Base-by-base conservation (phyloP, 352 stramenopile species). In the Globisporangium irregulare region DNA sequence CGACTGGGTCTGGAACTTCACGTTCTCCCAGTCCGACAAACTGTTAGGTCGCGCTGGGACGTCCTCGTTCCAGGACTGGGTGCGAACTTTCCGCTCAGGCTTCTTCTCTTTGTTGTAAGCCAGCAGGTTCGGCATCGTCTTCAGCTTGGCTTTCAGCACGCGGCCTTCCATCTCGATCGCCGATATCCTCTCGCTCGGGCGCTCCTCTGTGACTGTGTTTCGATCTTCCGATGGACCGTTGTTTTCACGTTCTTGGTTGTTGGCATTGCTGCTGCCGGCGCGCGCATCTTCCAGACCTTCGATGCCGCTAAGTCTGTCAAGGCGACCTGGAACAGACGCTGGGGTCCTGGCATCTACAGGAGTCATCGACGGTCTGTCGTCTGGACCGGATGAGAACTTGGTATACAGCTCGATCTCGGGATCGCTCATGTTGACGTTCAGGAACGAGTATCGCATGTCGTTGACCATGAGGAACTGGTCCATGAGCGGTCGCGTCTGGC, bases 391-490 rank as follows among this genome's bases (percentile, higher is more conserved):
- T 4, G 50, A 67, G 46, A 71, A 66, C 67, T 87, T 89, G 66
- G 76, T 76, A 56, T 66, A 69, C 57, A 71, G 73, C 20, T 90
- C 81, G 32, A 72, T 69, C 46, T 80, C 73, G 6, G 82, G 62
- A 50, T 91, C 83, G 63, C 77, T 86, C 83, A 93, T 91, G 66
- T 93, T 84, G 29, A 94, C 82, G 73, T 92, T 90, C 55, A 94
- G 73, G 66, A 92, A 94, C 69, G 86, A 94, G 83, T 94, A 96
- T 48, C 86, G 84, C 86, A 94, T 93, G 64, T 96, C 86, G 68
- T 90, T 90, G 20, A 94, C 84, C 81, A 94, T 91, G 55, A 96
- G 79, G 69, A 96, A 96, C 71, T 93, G 81, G 73, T 96, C 86
- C 79, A 96, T 92, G 50, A 96, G 74, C 59, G 72, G 71, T 0